Percentiles rank a stretch among this genome's conserved stretches.
Evolutionary conservation across 2,329 filamentous ascomycete species (phyloP).

Genomic region (Neonectria sp.): DNA sequence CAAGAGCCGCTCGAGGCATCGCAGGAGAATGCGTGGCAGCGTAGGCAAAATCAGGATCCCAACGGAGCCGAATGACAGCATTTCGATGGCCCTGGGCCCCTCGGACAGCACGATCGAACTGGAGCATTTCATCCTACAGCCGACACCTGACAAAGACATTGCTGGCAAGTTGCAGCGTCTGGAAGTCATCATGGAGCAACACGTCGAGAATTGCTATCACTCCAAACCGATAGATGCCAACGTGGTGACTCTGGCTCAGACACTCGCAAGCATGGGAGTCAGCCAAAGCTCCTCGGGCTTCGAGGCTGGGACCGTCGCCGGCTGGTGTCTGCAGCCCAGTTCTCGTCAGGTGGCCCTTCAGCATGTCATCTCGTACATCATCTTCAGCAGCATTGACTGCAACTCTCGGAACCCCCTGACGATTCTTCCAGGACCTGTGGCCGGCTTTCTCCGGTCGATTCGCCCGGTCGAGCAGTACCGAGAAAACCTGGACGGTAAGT

Average conservation of each 20-base stretch:
- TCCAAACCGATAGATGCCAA: constrained; percentile 39
- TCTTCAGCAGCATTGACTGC: constrained; percentile 55
- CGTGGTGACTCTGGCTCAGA: constrained; percentile 38
- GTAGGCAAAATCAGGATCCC: too few species aligned
- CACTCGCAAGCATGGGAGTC: constrained; percentile 49
- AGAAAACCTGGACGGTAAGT: constrained; percentile 50
- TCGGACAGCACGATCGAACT: constrained; percentile 40
- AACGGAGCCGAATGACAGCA: too few species aligned
- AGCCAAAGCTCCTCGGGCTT: constrained; percentile 12
- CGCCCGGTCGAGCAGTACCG: constrained; percentile 44
- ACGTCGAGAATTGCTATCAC: constrained; percentile 59
- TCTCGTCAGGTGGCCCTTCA: constrained; percentile 53
- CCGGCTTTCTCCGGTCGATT: constrained; percentile 49
- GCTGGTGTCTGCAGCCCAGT: constrained; percentile 50
- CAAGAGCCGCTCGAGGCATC: too few species aligned
- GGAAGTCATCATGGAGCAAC: constrained; percentile 55
- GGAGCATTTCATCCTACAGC: constrained; percentile 55
- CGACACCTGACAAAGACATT: constrained; percentile 55
- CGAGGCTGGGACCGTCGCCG: constrained; percentile 39
- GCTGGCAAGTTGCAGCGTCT: constrained; percentile 52
- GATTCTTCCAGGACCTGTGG: constrained; percentile 55
- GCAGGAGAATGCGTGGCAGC: too few species aligned
- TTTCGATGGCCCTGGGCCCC: too few species aligned
- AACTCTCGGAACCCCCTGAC: constrained; percentile 48
- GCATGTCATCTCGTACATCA: constrained; percentile 55